These are phyloP conservation scores for Alopecurus myosuroides DNA, from an alignment of 176 grass and related monocot genomes.

Conservation along the genomic window DNA sequence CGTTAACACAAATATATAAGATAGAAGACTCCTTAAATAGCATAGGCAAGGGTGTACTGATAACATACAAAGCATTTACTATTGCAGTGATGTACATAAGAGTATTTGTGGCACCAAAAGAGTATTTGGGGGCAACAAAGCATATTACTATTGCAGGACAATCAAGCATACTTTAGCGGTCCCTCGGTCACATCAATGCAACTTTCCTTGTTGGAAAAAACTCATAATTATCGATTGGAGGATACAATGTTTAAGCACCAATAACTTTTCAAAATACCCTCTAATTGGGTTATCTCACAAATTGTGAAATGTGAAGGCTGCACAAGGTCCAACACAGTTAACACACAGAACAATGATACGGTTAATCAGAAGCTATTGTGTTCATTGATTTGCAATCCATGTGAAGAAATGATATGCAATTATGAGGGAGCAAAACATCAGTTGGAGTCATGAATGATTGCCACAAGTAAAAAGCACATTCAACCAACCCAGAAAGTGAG, in stretches of 20 bases:
- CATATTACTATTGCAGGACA: too few species aligned
- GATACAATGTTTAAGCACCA: neutral
- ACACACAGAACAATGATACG: neutral
- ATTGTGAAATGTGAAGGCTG: neutral
- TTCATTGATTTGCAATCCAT: neutral
- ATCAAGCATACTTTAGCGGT: neutral
- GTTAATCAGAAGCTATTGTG: neutral
- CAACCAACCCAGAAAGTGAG: conserved; percentile 16
- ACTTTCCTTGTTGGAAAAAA: neutral
- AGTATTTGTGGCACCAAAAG: neutral
- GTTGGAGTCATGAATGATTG: conserved; percentile 31
- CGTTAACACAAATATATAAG: neutral
- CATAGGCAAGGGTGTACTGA: neutral
- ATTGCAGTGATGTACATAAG: neutral
- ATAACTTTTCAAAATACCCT: neutral
- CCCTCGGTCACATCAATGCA: neutral
- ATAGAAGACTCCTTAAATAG: neutral
- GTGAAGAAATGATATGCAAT: conserved; percentile 4
- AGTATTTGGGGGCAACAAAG: neutral
- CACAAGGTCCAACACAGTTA: neutral
- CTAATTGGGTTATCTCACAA: neutral
- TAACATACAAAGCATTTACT: neutral
- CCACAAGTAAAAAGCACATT: neutral
- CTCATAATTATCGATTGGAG: neutral
- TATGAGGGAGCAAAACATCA: neutral